phyloP scores from a whole-genome alignment of 306 rosid species.

The Inga oerstediana region DNA sequence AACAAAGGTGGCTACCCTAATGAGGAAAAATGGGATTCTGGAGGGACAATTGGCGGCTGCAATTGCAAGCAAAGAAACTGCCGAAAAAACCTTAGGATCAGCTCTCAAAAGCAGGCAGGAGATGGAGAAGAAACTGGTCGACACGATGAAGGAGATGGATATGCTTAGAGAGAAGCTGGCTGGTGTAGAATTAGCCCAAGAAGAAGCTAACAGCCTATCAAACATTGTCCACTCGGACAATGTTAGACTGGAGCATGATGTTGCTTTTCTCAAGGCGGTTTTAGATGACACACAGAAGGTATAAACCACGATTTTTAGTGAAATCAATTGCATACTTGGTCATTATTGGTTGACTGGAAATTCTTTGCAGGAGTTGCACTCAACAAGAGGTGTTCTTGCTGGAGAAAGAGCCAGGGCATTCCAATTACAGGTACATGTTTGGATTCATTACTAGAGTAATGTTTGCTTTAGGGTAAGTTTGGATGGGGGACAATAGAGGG shows the following conservation, averaged over 20 bases:
- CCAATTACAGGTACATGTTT: conserved; percentile 77
- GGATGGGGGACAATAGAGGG: background rate
- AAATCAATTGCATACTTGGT: conserved; percentile 4
- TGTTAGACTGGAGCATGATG: conserved; percentile 90
- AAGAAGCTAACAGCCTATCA: conserved; percentile 83
- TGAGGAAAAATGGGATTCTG: conserved; percentile 77
- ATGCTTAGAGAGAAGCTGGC: conserved; percentile 74
- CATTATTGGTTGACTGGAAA: conserved; percentile 22
- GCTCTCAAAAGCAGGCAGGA: conserved; percentile 80
- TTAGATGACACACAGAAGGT: conserved; percentile 97
- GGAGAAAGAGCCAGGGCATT: conserved; percentile 92
- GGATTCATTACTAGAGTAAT: background rate
- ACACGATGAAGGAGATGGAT: conserved; percentile 68
- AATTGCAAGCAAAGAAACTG: conserved; percentile 68
- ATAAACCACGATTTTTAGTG: background rate
- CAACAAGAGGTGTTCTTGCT: conserved; percentile 89
- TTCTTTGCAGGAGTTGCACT: conserved; percentile 77
- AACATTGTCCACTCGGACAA: conserved; percentile 91
- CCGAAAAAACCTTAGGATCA: conserved; percentile 71
- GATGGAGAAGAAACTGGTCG: conserved; percentile 71
- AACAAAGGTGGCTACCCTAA: conserved; percentile 65
- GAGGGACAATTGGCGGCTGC: conserved; percentile 89
- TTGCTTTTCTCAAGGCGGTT: conserved; percentile 97
- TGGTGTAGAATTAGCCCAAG: conserved; percentile 80
- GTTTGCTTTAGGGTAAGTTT: conserved; percentile 1